Evolutionary conservation across 2,329 filamentous ascomycete species (phyloP), one percentile per base, ranked within the genome.

Genomic region (Geosmithia putterillii): DNA sequence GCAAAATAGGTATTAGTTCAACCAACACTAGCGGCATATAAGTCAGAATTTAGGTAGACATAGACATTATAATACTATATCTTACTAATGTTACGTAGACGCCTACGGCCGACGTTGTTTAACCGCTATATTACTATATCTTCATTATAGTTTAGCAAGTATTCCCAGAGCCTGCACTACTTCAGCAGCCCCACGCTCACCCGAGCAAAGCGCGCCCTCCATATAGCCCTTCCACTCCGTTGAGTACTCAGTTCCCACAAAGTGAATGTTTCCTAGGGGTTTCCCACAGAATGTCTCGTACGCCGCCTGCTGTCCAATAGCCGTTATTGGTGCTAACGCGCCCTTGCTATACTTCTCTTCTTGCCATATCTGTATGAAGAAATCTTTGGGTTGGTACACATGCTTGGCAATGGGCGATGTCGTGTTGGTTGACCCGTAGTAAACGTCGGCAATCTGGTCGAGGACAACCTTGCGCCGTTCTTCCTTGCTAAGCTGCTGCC

Each of bases 191-290:
- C 21, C 36, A 8, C 21, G 34, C 35, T 43, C 42, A 12, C 42
- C 42, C 8, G 21, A 34, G 0, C 63, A 51, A 18, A 73, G 56
- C 1, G 69, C 70, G 3, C 69, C 69, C 44, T 73, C 69, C 62
- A 73, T 70, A 47, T 72, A 73, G 0, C 70, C 69, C 44, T 68
- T 69, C 70, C 69, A 73, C 42, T 68, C 63, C 3, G 46, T 57
- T 8, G 62, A 60, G 10, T 63, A 66, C 53, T 73, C 70, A 0
- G 70, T 73, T 0, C 70, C 70, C 2, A 67, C 67, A 49, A 71
- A 73, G 47, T 73, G 67, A 3, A 73, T 21, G 34, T 65, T 62
- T 7, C 62, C 58, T n/a, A 60, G 48, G 0, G 56, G 55, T 40
- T 58, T 57, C 6, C 57, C 56, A 28, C 61, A 56, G 4, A 58